phyloP scores from a whole-genome alignment of 1,139 yeast species.

The Suhomyces bokatorum region DNA sequence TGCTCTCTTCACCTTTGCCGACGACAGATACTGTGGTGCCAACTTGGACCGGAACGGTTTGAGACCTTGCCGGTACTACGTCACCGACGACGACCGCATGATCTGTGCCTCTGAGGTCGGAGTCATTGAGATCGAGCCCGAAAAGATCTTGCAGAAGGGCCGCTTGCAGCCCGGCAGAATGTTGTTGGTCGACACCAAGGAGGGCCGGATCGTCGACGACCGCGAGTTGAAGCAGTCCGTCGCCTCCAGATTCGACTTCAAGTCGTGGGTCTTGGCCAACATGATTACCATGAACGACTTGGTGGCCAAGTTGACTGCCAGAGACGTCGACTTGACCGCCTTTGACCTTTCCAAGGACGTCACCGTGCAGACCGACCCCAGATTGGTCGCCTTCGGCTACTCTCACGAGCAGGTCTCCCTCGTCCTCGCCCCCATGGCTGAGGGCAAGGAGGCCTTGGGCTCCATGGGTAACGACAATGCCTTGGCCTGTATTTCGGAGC shows the following conservation, averaged over 20 bases:
- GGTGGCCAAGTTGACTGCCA: constrained; percentile 53
- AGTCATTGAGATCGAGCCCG: constrained; percentile 86
- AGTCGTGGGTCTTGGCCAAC: constrained; percentile 88
- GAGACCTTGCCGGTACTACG: constrained; percentile 96
- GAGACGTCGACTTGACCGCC: constrained; percentile 37
- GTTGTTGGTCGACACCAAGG: constrained; percentile 91
- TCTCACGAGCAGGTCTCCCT: constrained; percentile 87
- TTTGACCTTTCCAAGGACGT: constrained; percentile 19
- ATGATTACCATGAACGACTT: constrained; percentile 82
- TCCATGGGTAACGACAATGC: constrained; percentile 99
- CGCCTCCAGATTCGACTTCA: constrained; percentile 86
- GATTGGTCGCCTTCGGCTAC: constrained; percentile 85
- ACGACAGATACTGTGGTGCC: constrained; percentile 98
- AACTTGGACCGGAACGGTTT: constrained; percentile 95
- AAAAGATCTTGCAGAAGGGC: constrained; percentile 82
- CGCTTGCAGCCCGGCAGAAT: constrained; percentile 95
- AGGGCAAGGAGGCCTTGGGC: constrained; percentile 92
- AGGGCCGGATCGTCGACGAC: constrained; percentile 92
- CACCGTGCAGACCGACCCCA: constrained; percentile 75
- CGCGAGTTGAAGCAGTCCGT: constrained; percentile 80
- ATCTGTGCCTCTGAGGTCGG: constrained; percentile 99
- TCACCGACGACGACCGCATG: constrained; percentile 92
- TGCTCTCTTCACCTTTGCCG: constrained; percentile 93
- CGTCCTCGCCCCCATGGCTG: constrained; percentile 92
- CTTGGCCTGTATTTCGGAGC: constrained; percentile 92